Percentiles rank a stretch among this genome's conserved stretches.
These are phyloP conservation scores for Calonectria fujianensis DNA, from an alignment of 2,329 filamentous ascomycete species.

Conservation along the genomic window DNA sequence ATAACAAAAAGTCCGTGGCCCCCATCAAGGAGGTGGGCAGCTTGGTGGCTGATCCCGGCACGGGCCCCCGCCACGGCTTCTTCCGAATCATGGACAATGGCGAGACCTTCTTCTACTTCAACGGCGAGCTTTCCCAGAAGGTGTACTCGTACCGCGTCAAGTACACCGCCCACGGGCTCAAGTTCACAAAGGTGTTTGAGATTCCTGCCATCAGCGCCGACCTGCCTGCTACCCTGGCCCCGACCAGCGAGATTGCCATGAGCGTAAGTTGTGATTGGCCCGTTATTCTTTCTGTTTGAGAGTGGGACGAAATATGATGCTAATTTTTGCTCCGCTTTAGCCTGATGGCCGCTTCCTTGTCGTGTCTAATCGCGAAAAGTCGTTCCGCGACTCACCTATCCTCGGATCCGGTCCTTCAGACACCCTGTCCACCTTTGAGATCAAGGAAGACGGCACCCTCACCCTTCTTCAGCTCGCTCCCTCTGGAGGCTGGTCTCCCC, in stretches of 20 bases:
- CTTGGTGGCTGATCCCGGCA: constrained; percentile 41
- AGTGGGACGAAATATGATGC: not conserved
- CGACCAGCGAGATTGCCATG: constrained; percentile 51
- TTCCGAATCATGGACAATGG: constrained; percentile 48
- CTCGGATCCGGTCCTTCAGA: constrained; percentile 45
- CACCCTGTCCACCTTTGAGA: constrained; percentile 49
- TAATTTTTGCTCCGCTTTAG: constrained; percentile 19
- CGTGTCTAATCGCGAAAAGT: constrained; percentile 51
- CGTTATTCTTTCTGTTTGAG: fast-evolving
- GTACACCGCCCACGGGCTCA: constrained; percentile 40
- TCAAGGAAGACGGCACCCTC: constrained; percentile 46
- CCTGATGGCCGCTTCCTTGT: constrained; percentile 49
- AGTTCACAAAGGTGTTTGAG: constrained; percentile 51
- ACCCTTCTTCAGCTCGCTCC: constrained; percentile 48
- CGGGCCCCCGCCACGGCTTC: constrained; percentile 50
- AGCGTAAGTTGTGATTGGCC: constrained; percentile 41
- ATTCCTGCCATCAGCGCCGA: constrained; percentile 44
- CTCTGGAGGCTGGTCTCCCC: constrained; percentile 48
- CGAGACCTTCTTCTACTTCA: constrained; percentile 52
- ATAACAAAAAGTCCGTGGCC: constrained; percentile 48
- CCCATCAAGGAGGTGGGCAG: constrained; percentile 46
- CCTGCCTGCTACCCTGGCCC: constrained; percentile 47
- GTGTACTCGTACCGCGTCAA: constrained; percentile 51
- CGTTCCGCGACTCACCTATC: constrained; percentile 47
- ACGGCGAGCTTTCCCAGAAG: constrained; percentile 52